phyloP scores from a whole-genome alignment of 345 rosid genomes.

The Lepidium aucheri region DNA sequence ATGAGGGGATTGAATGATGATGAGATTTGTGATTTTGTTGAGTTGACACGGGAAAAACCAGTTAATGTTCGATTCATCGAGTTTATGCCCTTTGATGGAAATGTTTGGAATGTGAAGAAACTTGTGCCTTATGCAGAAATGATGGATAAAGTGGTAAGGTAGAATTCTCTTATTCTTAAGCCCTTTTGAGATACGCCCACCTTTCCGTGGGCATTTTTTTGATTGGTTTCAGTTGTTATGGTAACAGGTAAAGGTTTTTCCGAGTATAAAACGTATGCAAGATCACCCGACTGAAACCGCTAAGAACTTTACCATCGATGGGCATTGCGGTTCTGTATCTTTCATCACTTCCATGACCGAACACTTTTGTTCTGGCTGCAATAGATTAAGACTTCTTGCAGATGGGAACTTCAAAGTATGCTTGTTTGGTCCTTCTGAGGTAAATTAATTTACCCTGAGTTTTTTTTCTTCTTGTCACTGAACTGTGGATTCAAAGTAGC shows the following conservation, averaged over 20 bases:
- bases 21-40: constrained; percentile 90
- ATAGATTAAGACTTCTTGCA: constrained; percentile 87
- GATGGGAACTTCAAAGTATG: constrained; percentile 99
- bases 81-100: constrained; percentile 99
- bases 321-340: constrained; percentile 78
- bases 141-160: constrained; percentile 95
- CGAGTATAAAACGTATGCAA: constrained; percentile 48
- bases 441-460: neutral
- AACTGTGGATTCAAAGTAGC: neutral
- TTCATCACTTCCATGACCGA: constrained; percentile 96
- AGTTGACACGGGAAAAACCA: constrained; percentile 68
- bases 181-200: neutral
- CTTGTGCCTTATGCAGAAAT: constrained; percentile 71
- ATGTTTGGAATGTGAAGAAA: constrained; percentile 92
- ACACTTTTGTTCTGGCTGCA: constrained; percentile 98
- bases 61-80: constrained; percentile 91
- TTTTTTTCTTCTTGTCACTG: neutral
- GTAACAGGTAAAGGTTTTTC: constrained; percentile 45
- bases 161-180: constrained; percentile 32
- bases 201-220: neutral
- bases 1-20: constrained; percentile 96
- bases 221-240: constrained; percentile 10
- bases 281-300: constrained; percentile 89
- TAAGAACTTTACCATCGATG: constrained; percentile 77
- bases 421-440: constrained; percentile 97